Percentiles rank a stretch among this genome's conserved stretches.
Evolutionary conservation across 2,329 filamentous ascomycete species (phyloP).

Genomic region (Verticillium dahliae): DNA sequence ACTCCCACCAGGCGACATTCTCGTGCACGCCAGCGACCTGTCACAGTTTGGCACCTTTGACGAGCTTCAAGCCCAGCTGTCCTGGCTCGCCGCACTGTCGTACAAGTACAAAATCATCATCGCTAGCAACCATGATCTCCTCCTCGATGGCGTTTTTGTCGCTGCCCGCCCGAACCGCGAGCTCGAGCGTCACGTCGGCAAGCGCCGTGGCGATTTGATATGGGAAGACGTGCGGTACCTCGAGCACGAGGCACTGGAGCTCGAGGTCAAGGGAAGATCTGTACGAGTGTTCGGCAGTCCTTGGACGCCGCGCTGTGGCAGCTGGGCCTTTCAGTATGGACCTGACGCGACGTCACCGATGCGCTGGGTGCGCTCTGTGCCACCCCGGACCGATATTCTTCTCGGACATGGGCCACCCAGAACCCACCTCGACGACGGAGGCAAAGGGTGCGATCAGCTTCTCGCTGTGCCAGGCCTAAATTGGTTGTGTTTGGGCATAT

Average conservation of each 20-base stretch:
- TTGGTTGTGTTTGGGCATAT: slow-evolving; percentile 27
- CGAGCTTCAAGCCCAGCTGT: slow-evolving; percentile 29
- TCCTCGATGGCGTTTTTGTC: slow-evolving; percentile 17
- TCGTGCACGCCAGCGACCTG: slow-evolving; percentile 42
- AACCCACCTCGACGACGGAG: slow-evolving; percentile 26
- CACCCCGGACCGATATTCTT: slow-evolving; percentile 25
- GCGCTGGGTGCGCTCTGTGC: slow-evolving; percentile 16
- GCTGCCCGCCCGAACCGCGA: slow-evolving; percentile 3
- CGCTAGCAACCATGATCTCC: slow-evolving; percentile 38
- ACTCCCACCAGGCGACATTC: slow-evolving; percentile 33
- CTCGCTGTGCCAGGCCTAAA: slow-evolving; percentile 18
- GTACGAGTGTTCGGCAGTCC: no score
- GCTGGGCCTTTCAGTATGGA: slow-evolving; percentile 35
- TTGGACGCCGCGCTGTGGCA: slow-evolving; percentile 16
- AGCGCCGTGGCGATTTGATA: no score
- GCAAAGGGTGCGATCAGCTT: slow-evolving; percentile 22
- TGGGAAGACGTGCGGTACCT: slow-evolving; percentile 14
- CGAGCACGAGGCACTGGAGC: no score
- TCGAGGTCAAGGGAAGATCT: no score
- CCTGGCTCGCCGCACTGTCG: slow-evolving; percentile 32
- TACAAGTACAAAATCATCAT: slow-evolving; percentile 37
- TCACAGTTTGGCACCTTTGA: slow-evolving; percentile 31
- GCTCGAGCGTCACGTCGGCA: no score
- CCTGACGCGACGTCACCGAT: slow-evolving; percentile 12
- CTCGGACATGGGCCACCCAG: slow-evolving; percentile 30